Conservation (phyloP, 1,284 basidiomycete species). For the Singerocomus inundabilis region DNA sequence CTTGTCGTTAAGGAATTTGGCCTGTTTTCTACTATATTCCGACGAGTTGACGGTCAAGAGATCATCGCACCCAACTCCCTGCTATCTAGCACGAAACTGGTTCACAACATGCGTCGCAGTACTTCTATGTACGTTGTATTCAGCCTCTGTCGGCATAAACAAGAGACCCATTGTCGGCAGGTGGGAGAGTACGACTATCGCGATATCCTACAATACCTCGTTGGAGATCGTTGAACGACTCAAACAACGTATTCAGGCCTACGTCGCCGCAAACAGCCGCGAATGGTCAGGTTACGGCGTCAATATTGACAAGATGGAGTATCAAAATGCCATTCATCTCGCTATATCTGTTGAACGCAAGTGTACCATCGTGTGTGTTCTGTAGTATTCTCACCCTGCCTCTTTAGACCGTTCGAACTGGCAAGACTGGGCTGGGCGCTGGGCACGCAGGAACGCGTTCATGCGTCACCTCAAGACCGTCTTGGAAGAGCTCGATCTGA, state of each 20-base stretch:
- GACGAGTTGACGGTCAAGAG: conserved; percentile 76
- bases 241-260: conserved; percentile 55
- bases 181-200: conserved; percentile 75
- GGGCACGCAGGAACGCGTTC: conserved; percentile 66
- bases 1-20: conserved; percentile 70
- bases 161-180: conserved; percentile 37
- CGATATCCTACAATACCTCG: conserved; percentile 64
- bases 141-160: not conserved
- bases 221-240: conserved; percentile 71
- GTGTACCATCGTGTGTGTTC: conserved; percentile 26
- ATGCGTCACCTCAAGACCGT: conserved; percentile 70
- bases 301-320: conserved; percentile 77
- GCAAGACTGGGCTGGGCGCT: conserved; percentile 85
- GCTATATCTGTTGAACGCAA: conserved; percentile 75
- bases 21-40: conserved; percentile 78
- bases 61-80: conserved; percentile 80
- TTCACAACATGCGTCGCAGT: conserved; percentile 76
- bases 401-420: conserved; percentile 70
- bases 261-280: conserved; percentile 64
- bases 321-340: conserved; percentile 67
- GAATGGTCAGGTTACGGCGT: conserved; percentile 67
- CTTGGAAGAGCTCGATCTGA: conserved; percentile 70
- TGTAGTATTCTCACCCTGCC: conserved; percentile 12
- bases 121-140: conserved; percentile 59
- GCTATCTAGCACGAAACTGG: conserved; percentile 70